These are phyloP conservation scores for Lepiota venenata DNA, from an alignment of 768 basidiomycete genomes.

Conservation along the genomic window DNA sequence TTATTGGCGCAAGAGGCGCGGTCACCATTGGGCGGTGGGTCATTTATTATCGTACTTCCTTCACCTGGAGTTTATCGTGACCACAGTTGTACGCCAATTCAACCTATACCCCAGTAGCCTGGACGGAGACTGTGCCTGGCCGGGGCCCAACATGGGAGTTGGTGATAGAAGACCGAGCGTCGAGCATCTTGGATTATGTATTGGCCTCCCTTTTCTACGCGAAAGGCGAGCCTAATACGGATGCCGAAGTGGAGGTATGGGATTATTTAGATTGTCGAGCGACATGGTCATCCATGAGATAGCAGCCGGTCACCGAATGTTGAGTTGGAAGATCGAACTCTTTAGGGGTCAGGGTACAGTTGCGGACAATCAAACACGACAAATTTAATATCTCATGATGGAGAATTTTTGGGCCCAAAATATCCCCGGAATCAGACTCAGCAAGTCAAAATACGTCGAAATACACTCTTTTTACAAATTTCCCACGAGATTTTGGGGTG, in stretches of 20 bases:
- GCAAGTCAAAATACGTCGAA: no score
- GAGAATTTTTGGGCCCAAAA: no score
- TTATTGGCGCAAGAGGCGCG: background rate
- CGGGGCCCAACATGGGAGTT: background rate
- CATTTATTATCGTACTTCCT: background rate
- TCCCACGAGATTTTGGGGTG: no score
- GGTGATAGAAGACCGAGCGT: background rate
- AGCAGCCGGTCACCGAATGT: background rate
- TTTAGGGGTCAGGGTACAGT: no score
- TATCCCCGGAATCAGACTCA: no score
- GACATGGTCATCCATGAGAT: background rate
- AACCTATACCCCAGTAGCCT: background rate
- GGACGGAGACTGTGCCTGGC: constrained; percentile 6
- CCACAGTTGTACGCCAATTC: constrained; percentile 2
- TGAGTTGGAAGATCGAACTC: no score
- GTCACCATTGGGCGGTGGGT: constrained; percentile 1
- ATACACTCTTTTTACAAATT: no score
- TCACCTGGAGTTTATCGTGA: background rate
- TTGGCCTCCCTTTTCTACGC: constrained; percentile 7
- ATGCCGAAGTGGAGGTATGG: background rate
- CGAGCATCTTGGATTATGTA: background rate
- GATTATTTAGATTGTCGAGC: background rate
- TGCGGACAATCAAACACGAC: no score
- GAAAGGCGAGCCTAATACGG: background rate
- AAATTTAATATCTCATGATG: no score